A percentile compares a stretch with the other conserved stretches of the same genome.
Evolutionary conservation across 1,139 yeast species (phyloP).

Genomic region (Candida labiduridarum): DNA sequence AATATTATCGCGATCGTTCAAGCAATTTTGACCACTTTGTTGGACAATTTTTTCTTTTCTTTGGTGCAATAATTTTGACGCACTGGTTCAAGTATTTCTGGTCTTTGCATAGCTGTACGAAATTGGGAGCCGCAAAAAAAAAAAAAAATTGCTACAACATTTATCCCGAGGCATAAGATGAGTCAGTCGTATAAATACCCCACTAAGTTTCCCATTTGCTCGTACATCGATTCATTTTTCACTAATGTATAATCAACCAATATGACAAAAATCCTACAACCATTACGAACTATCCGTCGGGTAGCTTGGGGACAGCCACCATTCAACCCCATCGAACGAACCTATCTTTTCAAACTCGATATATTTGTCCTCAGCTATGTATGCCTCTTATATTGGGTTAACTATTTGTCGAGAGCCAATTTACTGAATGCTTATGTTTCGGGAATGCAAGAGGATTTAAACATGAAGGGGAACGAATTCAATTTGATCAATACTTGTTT

Average conservation of each 20-base stretch:
- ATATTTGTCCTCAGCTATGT: constrained; percentile 58
- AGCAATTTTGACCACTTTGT: no score
- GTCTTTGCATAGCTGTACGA: no score
- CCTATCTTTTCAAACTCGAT: constrained; percentile 51
- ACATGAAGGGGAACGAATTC: constrained; percentile 50
- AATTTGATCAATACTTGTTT: constrained; percentile 57
- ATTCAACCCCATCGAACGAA: constrained; percentile 38
- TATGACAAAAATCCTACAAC: constrained; percentile 1
- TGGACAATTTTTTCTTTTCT: no score
- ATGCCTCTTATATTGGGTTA: constrained; percentile 57
- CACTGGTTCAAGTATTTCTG: no score
- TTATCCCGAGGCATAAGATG: no score
- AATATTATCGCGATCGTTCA: no score
- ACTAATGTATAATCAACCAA: not conserved
- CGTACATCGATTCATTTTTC: no score
- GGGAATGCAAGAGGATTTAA: constrained; percentile 58
- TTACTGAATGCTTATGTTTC: constrained; percentile 61
- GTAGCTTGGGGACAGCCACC: constrained; percentile 44
- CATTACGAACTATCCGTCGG: not conserved
- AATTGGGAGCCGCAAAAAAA: no score
- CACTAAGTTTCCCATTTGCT: no score
- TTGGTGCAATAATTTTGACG: no score
- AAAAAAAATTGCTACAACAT: no score
- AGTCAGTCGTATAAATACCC: no score
- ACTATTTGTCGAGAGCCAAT: constrained; percentile 49